Evolutionary conservation across 768 basidiomycete species (phyloP).

Genomic region (Leccinum pellstonianum): DNA sequence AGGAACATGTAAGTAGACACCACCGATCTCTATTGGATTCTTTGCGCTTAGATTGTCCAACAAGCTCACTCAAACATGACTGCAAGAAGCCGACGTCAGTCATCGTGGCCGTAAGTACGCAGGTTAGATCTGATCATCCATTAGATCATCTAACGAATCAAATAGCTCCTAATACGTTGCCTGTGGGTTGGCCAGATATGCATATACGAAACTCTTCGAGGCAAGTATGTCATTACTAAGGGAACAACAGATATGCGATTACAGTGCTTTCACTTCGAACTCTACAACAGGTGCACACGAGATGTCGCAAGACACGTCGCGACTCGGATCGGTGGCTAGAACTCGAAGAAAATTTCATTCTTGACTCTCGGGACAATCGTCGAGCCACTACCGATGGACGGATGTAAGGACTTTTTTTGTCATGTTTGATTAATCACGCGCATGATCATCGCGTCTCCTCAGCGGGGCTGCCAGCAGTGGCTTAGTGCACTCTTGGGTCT

Average conservation of each 20-base stretch:
- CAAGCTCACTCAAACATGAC: neutral
- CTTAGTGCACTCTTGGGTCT: neutral
- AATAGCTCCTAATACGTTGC: neutral
- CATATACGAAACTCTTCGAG: neutral
- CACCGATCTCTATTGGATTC: neutral
- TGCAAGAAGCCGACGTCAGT: neutral
- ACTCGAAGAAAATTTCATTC: neutral
- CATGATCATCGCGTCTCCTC: neutral
- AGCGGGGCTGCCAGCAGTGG: neutral
- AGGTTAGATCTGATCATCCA: neutral
- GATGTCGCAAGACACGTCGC: neutral
- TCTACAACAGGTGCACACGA: neutral
- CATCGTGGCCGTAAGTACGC: neutral
- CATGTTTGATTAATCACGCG: neutral
- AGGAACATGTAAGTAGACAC: neutral
- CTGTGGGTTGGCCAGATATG: neutral
- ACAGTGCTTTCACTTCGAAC: neutral
- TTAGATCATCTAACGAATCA: neutral
- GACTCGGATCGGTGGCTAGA: neutral
- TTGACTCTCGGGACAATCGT: neutral
- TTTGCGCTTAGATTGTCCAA: neutral
- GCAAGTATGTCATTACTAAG: neutral
- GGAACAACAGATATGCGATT: neutral
- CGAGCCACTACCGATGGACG: neutral
- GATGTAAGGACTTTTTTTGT: neutral